Conservation (phyloP, 1,139 yeast species). For the Blastobotrys illinoisensis region DNA sequence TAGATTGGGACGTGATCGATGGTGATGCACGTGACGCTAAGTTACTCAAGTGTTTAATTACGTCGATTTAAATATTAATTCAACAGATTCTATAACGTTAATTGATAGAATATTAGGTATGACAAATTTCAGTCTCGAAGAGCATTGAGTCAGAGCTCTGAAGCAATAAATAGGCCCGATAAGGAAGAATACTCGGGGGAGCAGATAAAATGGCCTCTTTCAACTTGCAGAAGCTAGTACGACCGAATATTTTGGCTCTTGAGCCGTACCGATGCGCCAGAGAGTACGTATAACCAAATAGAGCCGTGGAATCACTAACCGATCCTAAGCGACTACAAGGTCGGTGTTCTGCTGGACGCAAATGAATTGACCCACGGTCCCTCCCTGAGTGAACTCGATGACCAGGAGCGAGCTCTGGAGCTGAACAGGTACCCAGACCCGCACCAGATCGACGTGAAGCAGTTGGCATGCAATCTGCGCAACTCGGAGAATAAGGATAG, state of each 20-base stretch:
- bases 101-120: neutral
- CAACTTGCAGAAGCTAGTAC: slow-evolving; percentile 53
- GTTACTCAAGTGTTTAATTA: too few species aligned
- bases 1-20: neutral
- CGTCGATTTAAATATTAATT: too few species aligned
- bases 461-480: slow-evolving; percentile 64
- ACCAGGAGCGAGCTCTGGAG: slow-evolving; percentile 39
- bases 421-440: slow-evolving; percentile 96
- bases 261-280: slow-evolving; percentile 96
- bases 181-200: neutral
- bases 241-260: slow-evolving; percentile 76
- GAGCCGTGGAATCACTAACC: too few species aligned
- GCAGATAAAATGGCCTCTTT: slow-evolving; percentile 36
- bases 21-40: neutral
- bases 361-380: slow-evolving; percentile 96
- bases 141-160: neutral
- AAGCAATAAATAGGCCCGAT: neutral
- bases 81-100: too few species aligned
- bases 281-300: slow-evolving; percentile 41
- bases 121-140: neutral
- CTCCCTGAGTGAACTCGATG: slow-evolving; percentile 43
- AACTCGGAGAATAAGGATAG: slow-evolving; percentile 39
- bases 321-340: slow-evolving; percentile 54
- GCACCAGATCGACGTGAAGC: slow-evolving; percentile 77
- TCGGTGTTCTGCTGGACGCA: slow-evolving; percentile 85